phyloP scores from a whole-genome alignment of 495 filamentous ascomycete species.

The Parachaetomium inaequale region DNA sequence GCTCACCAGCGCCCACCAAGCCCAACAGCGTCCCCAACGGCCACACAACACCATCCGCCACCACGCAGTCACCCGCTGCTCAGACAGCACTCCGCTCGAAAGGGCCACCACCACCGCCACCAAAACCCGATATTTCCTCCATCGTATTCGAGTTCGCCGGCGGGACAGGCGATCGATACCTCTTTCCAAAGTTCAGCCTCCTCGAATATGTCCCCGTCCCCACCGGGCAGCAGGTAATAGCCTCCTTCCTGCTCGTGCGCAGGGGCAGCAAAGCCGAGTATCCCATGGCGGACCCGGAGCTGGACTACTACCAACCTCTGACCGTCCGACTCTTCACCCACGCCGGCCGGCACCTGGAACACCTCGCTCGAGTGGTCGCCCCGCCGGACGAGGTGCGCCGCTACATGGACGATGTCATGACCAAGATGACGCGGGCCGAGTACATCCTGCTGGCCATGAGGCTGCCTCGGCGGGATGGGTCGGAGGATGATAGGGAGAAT shows the following conservation, averaged over 20 bases:
- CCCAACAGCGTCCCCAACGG: slow-evolving; percentile 27
- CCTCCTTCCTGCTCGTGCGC: slow-evolving; percentile 64
- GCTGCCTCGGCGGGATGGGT: slow-evolving; percentile 50
- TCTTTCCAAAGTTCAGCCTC: slow-evolving; percentile 84
- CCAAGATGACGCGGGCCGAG: slow-evolving; percentile 64
- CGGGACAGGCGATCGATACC: slow-evolving; percentile 77
- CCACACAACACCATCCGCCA: slow-evolving; percentile 24
- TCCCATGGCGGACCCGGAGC: slow-evolving; percentile 46
- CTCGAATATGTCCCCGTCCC: slow-evolving; percentile 59
- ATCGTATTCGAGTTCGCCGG: slow-evolving; percentile 83
- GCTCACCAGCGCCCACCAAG: slow-evolving; percentile 4
- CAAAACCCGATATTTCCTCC: slow-evolving; percentile 62
- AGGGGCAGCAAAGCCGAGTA: slow-evolving; percentile 55
- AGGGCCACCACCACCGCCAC: slow-evolving; percentile 47
- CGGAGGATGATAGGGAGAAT: slow-evolving; percentile 18
- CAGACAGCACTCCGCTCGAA: slow-evolving; percentile 49
- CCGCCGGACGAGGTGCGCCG: slow-evolving; percentile 71
- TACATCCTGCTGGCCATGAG: slow-evolving; percentile 65
- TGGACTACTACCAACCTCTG: slow-evolving; percentile 86
- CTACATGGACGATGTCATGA: slow-evolving; percentile 84
- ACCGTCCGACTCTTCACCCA: slow-evolving; percentile 71
- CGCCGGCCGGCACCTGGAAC: slow-evolving; percentile 62
- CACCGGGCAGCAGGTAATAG: slow-evolving; percentile 48
- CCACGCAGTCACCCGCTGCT: slow-evolving; percentile 33
- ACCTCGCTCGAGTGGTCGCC: slow-evolving; percentile 73